These are phyloP conservation scores for Medicago arabica DNA, from an alignment of 306 rosid genomes.

Conservation along the genomic window DNA sequence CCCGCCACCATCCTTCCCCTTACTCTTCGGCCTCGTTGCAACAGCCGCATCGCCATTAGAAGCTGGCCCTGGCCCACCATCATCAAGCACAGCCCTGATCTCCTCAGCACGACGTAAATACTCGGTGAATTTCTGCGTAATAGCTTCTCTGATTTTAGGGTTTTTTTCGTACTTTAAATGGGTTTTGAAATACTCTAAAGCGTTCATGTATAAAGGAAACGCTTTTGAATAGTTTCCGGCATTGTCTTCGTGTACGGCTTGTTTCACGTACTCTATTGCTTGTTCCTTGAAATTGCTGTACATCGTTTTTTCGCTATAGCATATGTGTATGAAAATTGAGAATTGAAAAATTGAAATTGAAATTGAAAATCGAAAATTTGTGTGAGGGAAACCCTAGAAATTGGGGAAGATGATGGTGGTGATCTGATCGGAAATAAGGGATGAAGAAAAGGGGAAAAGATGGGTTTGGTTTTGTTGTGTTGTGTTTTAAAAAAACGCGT, in stretches of 20 bases:
- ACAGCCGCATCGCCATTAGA: constrained; percentile 95
- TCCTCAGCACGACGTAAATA: constrained; percentile 98
- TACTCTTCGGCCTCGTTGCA: constrained; percentile 83
- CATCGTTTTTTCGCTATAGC: constrained; percentile 55
- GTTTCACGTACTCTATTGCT: constrained; percentile 97
- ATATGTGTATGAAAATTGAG: constrained; percentile 13
- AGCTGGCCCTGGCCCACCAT: constrained; percentile 90
- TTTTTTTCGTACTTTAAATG: constrained; percentile 97
- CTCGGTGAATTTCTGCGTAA: constrained; percentile 94
- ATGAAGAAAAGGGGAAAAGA: not conserved
- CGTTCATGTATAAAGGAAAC: constrained; percentile 93
- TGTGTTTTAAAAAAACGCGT: not conserved
- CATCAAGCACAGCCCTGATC: constrained; percentile 85
- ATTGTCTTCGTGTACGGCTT: constrained; percentile 94
- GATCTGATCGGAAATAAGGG: constrained; percentile 3
- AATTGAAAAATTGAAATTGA: not conserved
- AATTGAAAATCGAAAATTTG: constrained; percentile 3
- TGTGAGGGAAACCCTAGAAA: constrained; percentile 10
- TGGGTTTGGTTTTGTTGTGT: not conserved
- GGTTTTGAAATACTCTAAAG: constrained; percentile 91
- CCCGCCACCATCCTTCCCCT: constrained; percentile 81
- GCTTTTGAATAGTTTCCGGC: constrained; percentile 96
- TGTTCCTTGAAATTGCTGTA: constrained; percentile 99
- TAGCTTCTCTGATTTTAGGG: constrained; percentile 94
- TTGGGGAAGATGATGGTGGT: not conserved